phyloP scores from a whole-genome alignment of 805 yeast species.

The Candida tibetensis region DNA sequence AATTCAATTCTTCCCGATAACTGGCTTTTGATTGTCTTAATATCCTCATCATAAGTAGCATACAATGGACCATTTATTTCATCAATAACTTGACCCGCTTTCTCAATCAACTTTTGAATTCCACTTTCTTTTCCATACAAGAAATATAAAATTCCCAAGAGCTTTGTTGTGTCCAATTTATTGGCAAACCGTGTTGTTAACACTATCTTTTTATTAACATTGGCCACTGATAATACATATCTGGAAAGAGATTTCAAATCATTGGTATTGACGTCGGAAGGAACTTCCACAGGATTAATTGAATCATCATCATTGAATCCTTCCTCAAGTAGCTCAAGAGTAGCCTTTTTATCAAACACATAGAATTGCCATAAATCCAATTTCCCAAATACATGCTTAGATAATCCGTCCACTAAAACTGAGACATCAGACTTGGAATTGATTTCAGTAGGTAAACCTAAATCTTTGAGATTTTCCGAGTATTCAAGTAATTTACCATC shows the following conservation, averaged over 20 bases:
- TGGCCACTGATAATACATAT: slow-evolving; percentile 45
- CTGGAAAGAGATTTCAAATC: slow-evolving; percentile 45
- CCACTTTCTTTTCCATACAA: background rate
- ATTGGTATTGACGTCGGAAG: slow-evolving; percentile 29
- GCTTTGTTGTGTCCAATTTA: slow-evolving; percentile 45
- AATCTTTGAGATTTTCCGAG: slow-evolving; percentile 52
- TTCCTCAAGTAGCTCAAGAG: slow-evolving; percentile 37
- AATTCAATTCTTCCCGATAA: slow-evolving; percentile 73
- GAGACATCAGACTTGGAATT: slow-evolving; percentile 52
- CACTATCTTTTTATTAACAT: slow-evolving; percentile 40
- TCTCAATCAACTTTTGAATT: slow-evolving; percentile 29
- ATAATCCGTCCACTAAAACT: slow-evolving; percentile 63
- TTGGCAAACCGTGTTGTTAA: slow-evolving; percentile 53
- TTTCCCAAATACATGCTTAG: slow-evolving; percentile 60
- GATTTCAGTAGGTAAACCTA: slow-evolving; percentile 62
- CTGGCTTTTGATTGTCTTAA: slow-evolving; percentile 61
- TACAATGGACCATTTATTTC: slow-evolving; percentile 76
- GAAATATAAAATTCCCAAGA: slow-evolving; percentile 44
- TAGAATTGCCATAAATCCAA: slow-evolving; percentile 87
- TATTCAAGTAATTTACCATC: slow-evolving; percentile 68
- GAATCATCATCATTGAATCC: slow-evolving; percentile 29
- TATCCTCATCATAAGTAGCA: slow-evolving; percentile 71
- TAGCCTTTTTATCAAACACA: slow-evolving; percentile 55
- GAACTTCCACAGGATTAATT: slow-evolving; percentile 13
- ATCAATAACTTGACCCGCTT: slow-evolving; percentile 59